These are phyloP conservation scores for Daedaleopsis sinensis DNA, from an alignment of 768 basidiomycete species.

Conservation along the genomic window DNA sequence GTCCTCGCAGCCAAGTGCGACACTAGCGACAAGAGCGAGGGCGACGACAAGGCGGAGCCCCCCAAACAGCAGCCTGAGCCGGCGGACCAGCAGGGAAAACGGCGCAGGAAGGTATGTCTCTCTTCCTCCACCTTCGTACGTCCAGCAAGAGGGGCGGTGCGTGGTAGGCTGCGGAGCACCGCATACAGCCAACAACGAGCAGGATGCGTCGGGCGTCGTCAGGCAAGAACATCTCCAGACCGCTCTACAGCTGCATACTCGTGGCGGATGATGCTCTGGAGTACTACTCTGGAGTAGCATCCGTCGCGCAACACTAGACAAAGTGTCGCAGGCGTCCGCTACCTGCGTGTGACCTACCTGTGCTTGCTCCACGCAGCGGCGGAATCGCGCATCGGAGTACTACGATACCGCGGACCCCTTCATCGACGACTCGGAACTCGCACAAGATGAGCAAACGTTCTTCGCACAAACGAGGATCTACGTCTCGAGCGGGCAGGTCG, in stretches of 20 bases:
- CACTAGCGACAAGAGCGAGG: constrained; percentile 43
- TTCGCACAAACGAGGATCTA: constrained; percentile 95
- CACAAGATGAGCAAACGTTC: constrained; percentile 86
- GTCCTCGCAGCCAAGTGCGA: constrained; percentile 42
- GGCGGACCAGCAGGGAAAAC: constrained; percentile 37
- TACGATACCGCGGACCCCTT: constrained; percentile 94
- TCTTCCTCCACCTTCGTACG: background rate
- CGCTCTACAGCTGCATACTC: too few relatives aligned
- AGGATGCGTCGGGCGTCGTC: background rate
- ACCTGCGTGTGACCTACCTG: too few relatives aligned
- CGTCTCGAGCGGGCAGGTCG: constrained; percentile 87
- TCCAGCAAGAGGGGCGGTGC: background rate
- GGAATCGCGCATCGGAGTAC: constrained; percentile 68
- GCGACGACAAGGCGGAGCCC: constrained; percentile 33
- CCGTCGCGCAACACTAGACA: too few relatives aligned
- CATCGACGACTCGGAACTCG: constrained; percentile 96
- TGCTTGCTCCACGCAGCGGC: too few relatives aligned
- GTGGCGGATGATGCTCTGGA: too few relatives aligned
- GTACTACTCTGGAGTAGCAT: too few relatives aligned
- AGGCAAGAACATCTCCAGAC: too few relatives aligned
- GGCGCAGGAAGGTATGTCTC: constrained; percentile 28
- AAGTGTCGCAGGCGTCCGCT: too few relatives aligned
- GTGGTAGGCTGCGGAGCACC: background rate
- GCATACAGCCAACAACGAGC: constrained; percentile 20
- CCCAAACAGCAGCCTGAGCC: constrained; percentile 24